phyloP scores from a whole-genome alignment of 257 asterid species.

The Fraxinus quadrangulata region DNA sequence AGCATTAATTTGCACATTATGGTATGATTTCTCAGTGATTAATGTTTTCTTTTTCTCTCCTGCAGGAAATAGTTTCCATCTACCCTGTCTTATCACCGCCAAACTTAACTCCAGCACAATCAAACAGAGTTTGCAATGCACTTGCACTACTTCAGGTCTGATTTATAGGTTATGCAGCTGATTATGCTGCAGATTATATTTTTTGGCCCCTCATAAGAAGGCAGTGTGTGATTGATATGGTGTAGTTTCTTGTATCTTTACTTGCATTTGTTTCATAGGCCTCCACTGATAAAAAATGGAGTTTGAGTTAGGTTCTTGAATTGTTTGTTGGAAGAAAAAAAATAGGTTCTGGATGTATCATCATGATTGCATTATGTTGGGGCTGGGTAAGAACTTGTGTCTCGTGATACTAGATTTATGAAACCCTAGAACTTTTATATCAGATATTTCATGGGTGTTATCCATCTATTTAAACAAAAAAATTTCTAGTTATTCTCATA shows the following conservation, averaged over 20 bases:
- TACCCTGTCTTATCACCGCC: conserved; percentile 97
- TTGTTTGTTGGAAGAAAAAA: not conserved
- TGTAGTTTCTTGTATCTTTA: not conserved
- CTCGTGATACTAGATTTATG: not conserved
- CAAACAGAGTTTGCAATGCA: conserved; percentile 95
- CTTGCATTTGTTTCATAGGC: not conserved
- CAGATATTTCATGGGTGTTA: not conserved
- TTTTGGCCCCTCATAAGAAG: not conserved
- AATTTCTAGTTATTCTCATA: not conserved
- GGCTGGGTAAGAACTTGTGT: not conserved
- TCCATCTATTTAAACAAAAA: not conserved
- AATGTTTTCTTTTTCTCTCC: conserved; percentile 14
- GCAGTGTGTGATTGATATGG: not conserved
- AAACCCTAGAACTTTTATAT: not conserved
- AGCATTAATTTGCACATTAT: too few relatives aligned
- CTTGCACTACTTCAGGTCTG: conserved; percentile 94
- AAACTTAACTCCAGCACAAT: conserved; percentile 82
- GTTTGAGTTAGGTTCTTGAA: not conserved
- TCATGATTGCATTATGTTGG: not conserved
- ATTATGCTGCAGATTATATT: not conserved
- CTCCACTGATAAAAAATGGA: not conserved
- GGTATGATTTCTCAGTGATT: too few relatives aligned
- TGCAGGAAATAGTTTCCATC: conserved; percentile 92
- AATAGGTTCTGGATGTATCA: not conserved
- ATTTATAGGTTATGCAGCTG: not conserved